Conservation (phyloP, 2,329 filamentous ascomycete species). For the Xylariaceae sp. region DNA sequence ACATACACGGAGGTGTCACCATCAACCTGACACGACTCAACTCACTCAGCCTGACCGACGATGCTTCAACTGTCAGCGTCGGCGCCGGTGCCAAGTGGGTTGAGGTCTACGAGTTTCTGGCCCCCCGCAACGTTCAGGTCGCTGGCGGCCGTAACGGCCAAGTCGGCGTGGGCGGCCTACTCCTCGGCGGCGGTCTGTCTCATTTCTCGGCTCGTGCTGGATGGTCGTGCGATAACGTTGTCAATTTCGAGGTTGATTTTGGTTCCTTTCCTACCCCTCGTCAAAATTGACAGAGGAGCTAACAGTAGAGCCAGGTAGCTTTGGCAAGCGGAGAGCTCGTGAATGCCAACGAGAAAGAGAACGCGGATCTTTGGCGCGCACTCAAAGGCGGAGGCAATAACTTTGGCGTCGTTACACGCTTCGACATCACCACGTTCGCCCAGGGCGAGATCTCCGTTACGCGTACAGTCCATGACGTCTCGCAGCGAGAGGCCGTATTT, state of each 20-base stretch:
- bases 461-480: background rate
- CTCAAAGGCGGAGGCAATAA: constrained; percentile 12
- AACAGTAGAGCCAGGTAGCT: constrained; percentile 4
- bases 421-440: constrained; percentile 11
- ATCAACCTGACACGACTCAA: background rate
- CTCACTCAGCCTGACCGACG: background rate
- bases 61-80: background rate
- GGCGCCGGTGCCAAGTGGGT: background rate
- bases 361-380: constrained; percentile 8
- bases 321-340: constrained; percentile 5
- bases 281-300: background rate
- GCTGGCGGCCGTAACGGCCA: background rate
- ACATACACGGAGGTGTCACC: background rate
- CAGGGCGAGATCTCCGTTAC: constrained; percentile 1
- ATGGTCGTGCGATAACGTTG: constrained; percentile 2
- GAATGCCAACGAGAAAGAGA: constrained; percentile 5
- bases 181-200: constrained; percentile 3
- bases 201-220: constrained; percentile 3
- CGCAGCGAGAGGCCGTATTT: background rate
- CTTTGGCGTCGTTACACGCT: constrained; percentile 14
- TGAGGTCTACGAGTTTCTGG: background rate
- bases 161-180: constrained; percentile 2
- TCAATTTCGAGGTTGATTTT: background rate
- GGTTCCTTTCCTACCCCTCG: background rate
- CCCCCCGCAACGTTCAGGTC: background rate